These are phyloP conservation scores for Nakazawaea siamensis DNA, from an alignment of 805 yeast genomes.

Conservation along the genomic window DNA sequence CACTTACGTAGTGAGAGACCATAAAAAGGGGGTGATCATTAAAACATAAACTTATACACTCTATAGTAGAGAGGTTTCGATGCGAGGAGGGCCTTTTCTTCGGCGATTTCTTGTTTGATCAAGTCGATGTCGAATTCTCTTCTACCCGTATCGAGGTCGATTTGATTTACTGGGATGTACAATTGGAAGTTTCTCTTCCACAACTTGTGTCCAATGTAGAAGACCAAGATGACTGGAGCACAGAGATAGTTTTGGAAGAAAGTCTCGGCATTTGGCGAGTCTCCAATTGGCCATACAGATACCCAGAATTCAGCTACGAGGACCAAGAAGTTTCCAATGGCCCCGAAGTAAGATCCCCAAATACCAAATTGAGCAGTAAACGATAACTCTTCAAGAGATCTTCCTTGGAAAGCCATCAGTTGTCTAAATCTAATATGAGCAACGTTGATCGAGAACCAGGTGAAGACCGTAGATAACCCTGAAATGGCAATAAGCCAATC, in stretches of 20 bases:
- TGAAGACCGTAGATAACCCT: conserved; percentile 48
- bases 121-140: conserved; percentile 47
- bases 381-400: conserved; percentile 41
- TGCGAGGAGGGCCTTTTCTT: conserved; percentile 35
- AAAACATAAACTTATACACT: conserved; percentile 39
- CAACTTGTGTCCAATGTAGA: conserved; percentile 44
- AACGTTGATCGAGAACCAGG: conserved; percentile 48
- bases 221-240: conserved; percentile 29
- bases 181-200: conserved; percentile 29
- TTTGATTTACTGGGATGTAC: conserved; percentile 35
- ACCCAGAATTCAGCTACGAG: conserved; percentile 55
- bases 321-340: conserved; percentile 36
- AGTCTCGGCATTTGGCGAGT: conserved; percentile 26
- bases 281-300: conserved; percentile 47
- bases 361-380: conserved; percentile 43
- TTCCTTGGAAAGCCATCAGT: conserved; percentile 44
- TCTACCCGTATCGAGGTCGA: conserved; percentile 59
- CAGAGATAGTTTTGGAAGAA: conserved; percentile 54
- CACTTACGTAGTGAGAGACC: too few species aligned
- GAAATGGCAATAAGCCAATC: conserved; percentile 53
- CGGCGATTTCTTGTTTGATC: conserved; percentile 42
- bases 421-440: conserved; percentile 48
- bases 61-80: conserved; percentile 22
- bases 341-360: conserved; percentile 45
- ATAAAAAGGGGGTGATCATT: conserved; percentile 10